A percentile compares a stretch with the other conserved stretches of the same genome.
These are phyloP conservation scores for Botrytis pseudocinerea DNA, from an alignment of 2,329 filamentous ascomycete genomes.

Conservation along the genomic window DNA sequence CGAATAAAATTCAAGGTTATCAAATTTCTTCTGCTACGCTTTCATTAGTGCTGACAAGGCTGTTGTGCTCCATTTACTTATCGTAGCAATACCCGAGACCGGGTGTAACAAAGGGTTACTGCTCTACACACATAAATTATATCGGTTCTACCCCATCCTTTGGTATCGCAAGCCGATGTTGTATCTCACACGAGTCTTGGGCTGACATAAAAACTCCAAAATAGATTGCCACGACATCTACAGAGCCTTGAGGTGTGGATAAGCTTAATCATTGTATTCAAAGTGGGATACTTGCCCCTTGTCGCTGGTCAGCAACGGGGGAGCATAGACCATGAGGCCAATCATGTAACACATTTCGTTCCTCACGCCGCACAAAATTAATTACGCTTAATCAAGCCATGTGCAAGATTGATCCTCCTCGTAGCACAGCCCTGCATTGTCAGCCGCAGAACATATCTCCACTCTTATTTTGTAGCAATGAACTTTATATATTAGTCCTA, in stretches of 20 bases:
- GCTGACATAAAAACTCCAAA: slow-evolving; percentile 1
- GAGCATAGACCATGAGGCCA: background rate
- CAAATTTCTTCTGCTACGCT: background rate
- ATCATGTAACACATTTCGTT: background rate
- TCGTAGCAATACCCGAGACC: background rate
- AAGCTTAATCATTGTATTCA: slow-evolving; percentile 3
- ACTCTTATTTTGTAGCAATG: background rate
- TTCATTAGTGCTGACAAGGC: background rate
- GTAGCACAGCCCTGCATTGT: background rate
- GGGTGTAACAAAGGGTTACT: background rate
- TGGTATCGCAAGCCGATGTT: background rate
- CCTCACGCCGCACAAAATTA: background rate
- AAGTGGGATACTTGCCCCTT: background rate
- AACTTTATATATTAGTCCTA: background rate
- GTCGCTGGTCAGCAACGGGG: slow-evolving; percentile 4
- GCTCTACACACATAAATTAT: background rate
- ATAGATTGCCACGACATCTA: background rate
- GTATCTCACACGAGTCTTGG: background rate
- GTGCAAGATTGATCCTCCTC: background rate
- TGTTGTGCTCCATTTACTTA: background rate
- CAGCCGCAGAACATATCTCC: slow-evolving; percentile 14
- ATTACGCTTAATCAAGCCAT: slow-evolving; percentile 11
- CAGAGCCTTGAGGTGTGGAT: slow-evolving; percentile 9
- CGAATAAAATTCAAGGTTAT: background rate
- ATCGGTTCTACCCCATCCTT: background rate